These are phyloP conservation scores for Gossypium trilobum DNA, from an alignment of 441 rosid species.

Conservation along the genomic window DNA sequence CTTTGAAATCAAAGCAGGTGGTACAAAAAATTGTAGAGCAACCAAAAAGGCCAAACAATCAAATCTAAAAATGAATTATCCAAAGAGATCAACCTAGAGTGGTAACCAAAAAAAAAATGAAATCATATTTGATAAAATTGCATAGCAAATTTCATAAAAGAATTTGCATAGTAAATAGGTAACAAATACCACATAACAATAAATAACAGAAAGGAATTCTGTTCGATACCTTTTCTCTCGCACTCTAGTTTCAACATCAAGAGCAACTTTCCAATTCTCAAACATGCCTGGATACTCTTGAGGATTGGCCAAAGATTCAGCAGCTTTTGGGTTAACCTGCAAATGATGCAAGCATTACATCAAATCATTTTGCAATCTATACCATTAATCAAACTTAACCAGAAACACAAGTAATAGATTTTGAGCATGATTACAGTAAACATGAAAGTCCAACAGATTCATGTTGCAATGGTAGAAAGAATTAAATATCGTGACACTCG, in stretches of 20 bases:
- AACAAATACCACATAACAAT: not conserved
- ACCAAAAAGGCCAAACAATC: constrained; percentile 5
- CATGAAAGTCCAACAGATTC: not conserved
- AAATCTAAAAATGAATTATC: not conserved
- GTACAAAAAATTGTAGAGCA: not conserved
- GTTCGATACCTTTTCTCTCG: constrained; percentile 60
- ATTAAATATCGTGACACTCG: not conserved
- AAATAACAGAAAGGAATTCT: not conserved
- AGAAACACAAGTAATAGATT: not conserved
- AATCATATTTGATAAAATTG: constrained; percentile 18
- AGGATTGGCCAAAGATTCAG: constrained; percentile 97
- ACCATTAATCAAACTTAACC: not conserved
- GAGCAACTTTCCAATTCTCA: constrained; percentile 93
- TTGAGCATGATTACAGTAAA: not conserved
- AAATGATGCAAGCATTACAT: constrained; percentile 17
- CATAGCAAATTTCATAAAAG: constrained; percentile 7
- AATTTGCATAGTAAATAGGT: not conserved
- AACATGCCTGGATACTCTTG: constrained; percentile 86
- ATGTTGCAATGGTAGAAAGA: not conserved
- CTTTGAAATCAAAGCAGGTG: not conserved
- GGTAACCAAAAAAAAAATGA: not conserved
- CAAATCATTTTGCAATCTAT: not conserved
- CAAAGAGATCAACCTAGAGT: not conserved
- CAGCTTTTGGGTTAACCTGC: constrained; percentile 93
- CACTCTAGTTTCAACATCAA: constrained; percentile 62